Evolutionary conservation across 2,329 filamentous ascomycete species (phyloP).

Genomic region (Claviceps purpurea): DNA sequence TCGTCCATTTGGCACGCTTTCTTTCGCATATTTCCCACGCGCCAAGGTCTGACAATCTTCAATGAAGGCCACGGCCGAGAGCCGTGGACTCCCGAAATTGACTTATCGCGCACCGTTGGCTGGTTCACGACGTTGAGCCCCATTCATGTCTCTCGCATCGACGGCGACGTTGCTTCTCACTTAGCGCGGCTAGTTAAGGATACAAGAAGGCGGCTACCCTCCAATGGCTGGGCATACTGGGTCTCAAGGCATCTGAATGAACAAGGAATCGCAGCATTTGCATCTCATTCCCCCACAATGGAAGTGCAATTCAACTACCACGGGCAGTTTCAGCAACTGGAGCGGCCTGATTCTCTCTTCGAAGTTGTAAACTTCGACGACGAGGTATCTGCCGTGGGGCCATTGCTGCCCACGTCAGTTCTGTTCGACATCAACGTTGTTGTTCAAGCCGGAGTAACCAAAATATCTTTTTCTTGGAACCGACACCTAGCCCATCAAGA

Average conservation of each 20-base stretch:
- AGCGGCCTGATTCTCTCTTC: constrained; percentile 8
- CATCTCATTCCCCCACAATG: constrained; percentile 1
- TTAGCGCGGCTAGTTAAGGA: constrained; percentile 1
- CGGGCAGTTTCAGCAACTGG: constrained; percentile 8
- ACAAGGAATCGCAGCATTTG: neutral
- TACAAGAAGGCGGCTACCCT: neutral
- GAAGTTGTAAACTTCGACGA: constrained; percentile 7
- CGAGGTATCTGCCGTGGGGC: neutral
- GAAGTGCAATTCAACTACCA: constrained; percentile 8
- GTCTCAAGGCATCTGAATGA: neutral
- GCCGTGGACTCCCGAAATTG: constrained; percentile 14
- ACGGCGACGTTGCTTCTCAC: neutral
- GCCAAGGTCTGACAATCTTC: constrained; percentile 16
- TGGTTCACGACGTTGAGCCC: constrained; percentile 26
- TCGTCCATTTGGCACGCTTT: constrained; percentile 18
- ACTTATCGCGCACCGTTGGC: constrained; percentile 21
- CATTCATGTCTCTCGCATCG: constrained; percentile 5
- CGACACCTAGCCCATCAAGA: constrained; percentile 1
- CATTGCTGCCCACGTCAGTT: neutral
- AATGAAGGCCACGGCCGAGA: constrained; percentile 15
- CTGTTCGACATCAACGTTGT: constrained; percentile 2
- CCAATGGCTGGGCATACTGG: constrained; percentile 4
- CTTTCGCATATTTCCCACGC: constrained; percentile 13
- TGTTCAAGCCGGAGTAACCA: constrained; percentile 1
- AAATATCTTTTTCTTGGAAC: constrained; percentile 1